Conservation (phyloP, 164 flowering plant genomes). For the Litsea cubeba region DNA sequence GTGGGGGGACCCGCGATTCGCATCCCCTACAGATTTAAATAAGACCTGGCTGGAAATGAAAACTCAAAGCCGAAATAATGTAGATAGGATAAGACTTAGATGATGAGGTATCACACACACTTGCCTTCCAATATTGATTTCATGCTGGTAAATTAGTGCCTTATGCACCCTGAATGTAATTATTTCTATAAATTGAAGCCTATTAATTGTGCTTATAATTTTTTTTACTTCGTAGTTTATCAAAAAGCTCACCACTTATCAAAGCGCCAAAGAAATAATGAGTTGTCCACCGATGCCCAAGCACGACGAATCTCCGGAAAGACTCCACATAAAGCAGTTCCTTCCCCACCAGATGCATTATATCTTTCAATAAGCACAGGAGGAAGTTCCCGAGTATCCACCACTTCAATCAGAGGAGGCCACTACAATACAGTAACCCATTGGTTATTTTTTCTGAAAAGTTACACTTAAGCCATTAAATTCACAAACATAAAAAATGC, state of each 20-base stretch:
- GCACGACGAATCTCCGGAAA: conserved; percentile 97
- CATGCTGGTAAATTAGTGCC: not conserved
- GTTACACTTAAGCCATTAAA: not conserved
- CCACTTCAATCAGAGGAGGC: conserved; percentile 95
- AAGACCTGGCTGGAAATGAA: no score
- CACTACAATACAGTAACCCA: conserved; percentile 46
- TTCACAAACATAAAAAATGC: not conserved
- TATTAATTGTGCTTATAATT: not conserved
- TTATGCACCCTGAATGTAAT: not conserved
- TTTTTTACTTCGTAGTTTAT: not conserved
- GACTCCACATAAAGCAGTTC: conserved; percentile 93
- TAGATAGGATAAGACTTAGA: no score
- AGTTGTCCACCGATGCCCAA: conserved; percentile 97
- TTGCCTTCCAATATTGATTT: not conserved
- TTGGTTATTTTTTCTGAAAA: not conserved
- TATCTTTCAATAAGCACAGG: conserved; percentile 83
- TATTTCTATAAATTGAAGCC: not conserved
- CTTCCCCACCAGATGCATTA: conserved; percentile 96
- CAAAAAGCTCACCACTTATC: conserved; percentile 71
- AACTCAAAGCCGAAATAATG: no score
- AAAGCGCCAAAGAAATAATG: conserved; percentile 95
- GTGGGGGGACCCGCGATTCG: no score
- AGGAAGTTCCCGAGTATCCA: conserved; percentile 84
- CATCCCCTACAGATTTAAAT: no score
- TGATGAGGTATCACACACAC: no score